Evolutionary conservation across 305 asterid species (phyloP).

Genomic region (Lippia alba): DNA sequence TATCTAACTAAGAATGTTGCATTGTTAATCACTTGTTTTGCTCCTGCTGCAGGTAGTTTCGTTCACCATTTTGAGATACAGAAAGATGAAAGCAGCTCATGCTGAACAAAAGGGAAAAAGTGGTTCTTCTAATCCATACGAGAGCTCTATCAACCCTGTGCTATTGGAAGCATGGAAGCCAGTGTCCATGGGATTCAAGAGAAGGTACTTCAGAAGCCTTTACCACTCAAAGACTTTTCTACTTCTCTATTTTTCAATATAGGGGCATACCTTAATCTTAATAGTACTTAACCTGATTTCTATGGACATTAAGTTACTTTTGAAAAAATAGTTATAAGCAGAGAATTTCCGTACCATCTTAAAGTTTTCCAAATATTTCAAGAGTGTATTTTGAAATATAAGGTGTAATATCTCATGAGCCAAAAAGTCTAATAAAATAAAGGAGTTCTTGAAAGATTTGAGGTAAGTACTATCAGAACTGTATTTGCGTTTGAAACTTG

Average conservation of each 20-base stretch:
- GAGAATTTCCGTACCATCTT: no score
- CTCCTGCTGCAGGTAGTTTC: conserved; percentile 74
- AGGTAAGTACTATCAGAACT: neutral
- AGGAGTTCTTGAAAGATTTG: conserved; percentile 1
- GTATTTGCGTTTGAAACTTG: conserved; percentile 18
- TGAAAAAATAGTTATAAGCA: no score
- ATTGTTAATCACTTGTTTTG: conserved; percentile 15
- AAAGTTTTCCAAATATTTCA: neutral
- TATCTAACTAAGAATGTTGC: conserved; percentile 23
- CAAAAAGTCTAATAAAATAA: neutral
- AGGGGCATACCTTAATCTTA: neutral
- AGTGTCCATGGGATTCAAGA: conserved; percentile 87
- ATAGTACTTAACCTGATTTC: no score
- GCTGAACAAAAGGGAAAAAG: conserved; percentile 48
- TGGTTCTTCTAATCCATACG: conserved; percentile 28
- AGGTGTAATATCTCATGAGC: neutral
- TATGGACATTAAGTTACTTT: no score
- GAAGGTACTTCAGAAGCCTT: conserved; percentile 55
- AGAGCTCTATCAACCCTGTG: conserved; percentile 43
- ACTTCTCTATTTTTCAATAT: neutral
- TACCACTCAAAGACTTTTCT: neutral
- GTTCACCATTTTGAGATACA: conserved; percentile 69
- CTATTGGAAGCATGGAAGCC: conserved; percentile 95
- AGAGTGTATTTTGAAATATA: neutral
- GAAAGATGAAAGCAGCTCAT: conserved; percentile 64